phyloP scores from a whole-genome alignment of 2,329 filamentous ascomycete genomes.

The Dothistroma septosporum region DNA sequence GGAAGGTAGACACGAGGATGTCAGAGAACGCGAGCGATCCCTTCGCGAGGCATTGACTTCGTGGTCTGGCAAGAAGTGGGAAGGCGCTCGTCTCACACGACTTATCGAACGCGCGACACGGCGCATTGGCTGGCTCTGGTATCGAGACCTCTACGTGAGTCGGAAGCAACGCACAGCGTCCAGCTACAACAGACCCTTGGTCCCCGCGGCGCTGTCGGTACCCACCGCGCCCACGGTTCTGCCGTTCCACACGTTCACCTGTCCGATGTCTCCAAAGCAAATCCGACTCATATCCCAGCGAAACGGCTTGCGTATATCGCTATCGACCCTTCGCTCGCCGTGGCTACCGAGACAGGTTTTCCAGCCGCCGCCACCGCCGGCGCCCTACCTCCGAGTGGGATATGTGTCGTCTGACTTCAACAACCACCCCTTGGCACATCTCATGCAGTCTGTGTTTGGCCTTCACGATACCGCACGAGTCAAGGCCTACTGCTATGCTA shows the following conservation, averaged over 20 bases:
- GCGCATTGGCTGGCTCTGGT: conserved; percentile 77
- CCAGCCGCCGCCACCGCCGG: conserved; percentile 77
- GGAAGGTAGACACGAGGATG: conserved; percentile 31
- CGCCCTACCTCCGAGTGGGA: conserved; percentile 80
- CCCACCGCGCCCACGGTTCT: conserved; percentile 90
- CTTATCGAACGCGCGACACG: conserved; percentile 81
- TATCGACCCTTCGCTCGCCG: conserved; percentile 76
- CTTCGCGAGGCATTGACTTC: conserved; percentile 37
- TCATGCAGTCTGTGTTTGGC: conserved; percentile 99
- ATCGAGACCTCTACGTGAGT: conserved; percentile 71
- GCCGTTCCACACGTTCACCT: conserved; percentile 97
- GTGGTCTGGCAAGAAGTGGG: conserved; percentile 76
- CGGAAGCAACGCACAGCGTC: conserved; percentile 53
- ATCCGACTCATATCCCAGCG: conserved; percentile 92
- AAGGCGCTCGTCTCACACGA: conserved; percentile 79
- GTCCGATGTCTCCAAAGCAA: conserved; percentile 83
- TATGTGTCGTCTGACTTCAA: conserved; percentile 99
- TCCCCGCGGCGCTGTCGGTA: conserved; percentile 69
- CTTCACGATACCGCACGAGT: conserved; percentile 71
- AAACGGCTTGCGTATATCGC: conserved; percentile 89
- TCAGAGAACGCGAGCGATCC: conserved; percentile 36
- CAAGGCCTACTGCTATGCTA: conserved; percentile 91
- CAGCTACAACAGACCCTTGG: conserved; percentile 66
- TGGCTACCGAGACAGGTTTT: conserved; percentile 83
- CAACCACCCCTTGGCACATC: conserved; percentile 90